phyloP scores from a whole-genome alignment of 176 grass and related monocot genomes.

The Raddia guianensis region DNA sequence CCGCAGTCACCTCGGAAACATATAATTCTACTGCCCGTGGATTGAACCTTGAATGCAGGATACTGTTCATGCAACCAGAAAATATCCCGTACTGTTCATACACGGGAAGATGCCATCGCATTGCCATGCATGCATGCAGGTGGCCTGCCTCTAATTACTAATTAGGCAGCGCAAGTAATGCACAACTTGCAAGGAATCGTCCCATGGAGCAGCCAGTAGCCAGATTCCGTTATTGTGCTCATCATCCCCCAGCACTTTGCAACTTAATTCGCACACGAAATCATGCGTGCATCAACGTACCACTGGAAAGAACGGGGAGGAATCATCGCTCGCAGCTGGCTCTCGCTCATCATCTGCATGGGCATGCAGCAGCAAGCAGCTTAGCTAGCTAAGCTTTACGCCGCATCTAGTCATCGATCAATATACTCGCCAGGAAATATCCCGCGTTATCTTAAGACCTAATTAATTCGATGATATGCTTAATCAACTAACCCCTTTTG shows the following conservation, averaged over 20 bases:
- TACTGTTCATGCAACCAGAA: background rate
- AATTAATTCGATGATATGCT: conserved; percentile 18
- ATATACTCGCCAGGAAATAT: conserved; percentile 19
- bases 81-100: too few species aligned
- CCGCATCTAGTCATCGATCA: conserved; percentile 42
- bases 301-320: background rate
- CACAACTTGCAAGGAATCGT: conserved; percentile 21
- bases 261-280: conserved; percentile 18
- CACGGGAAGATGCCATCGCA: background rate
- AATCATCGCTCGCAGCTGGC: too few species aligned
- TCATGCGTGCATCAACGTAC: background rate
- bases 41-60: too few species aligned
- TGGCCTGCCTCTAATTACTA: background rate
- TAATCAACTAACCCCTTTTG: background rate
- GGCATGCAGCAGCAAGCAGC: too few species aligned
- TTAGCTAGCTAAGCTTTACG: background rate
- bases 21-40: background rate
- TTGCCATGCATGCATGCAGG: background rate
- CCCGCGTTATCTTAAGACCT: conserved; percentile 28
- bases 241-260: conserved; percentile 8
- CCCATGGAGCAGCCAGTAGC: conserved; percentile 11
- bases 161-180: conserved; percentile 13
- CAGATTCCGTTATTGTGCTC: conserved; percentile 26
- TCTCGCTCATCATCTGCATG: background rate
- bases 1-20: too few species aligned